Conservation (phyloP, 768 basidiomycete species). For the Multifurca ochricompacta region DNA sequence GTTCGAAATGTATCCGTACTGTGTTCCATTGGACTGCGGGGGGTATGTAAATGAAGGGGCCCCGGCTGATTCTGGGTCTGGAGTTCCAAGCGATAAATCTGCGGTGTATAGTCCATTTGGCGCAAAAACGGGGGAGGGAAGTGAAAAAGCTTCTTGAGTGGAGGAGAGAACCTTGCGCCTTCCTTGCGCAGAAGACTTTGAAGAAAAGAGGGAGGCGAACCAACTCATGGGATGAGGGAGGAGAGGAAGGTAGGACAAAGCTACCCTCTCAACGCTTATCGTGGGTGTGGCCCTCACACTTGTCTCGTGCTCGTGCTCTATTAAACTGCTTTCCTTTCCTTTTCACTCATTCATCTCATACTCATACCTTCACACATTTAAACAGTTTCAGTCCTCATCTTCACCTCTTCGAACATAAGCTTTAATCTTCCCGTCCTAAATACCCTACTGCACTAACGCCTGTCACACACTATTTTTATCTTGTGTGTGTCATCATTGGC, state of each 20-base stretch:
- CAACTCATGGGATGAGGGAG: slow-evolving; percentile 49
- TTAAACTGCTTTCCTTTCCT: too few species aligned
- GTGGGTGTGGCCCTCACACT: too few species aligned
- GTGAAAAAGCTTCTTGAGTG: slow-evolving; percentile 83
- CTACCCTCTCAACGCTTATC: too few species aligned
- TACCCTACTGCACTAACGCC: too few species aligned
- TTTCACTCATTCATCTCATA: too few species aligned
- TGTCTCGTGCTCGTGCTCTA: too few species aligned
- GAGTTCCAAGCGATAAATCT: slow-evolving; percentile 39
- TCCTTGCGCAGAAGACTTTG: slow-evolving; percentile 38
- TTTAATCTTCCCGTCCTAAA: too few species aligned
- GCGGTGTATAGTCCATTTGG: slow-evolving; percentile 56
- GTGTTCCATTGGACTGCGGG: slow-evolving; percentile 44
- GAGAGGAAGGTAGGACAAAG: neutral
- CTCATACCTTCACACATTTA: neutral
- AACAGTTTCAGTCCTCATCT: too few species aligned
- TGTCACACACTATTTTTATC: too few species aligned
- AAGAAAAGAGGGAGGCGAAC: slow-evolving; percentile 59
- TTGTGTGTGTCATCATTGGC: too few species aligned
- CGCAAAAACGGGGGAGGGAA: slow-evolving; percentile 59
- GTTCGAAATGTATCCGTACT: slow-evolving; percentile 55
- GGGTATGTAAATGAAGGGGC: slow-evolving; percentile 70
- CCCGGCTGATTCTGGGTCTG: slow-evolving; percentile 40
- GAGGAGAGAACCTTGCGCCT: slow-evolving; percentile 57
- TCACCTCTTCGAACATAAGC: too few species aligned